phyloP scores from a whole-genome alignment of 805 yeast genomes.

The Yarrowia sp. region DNA sequence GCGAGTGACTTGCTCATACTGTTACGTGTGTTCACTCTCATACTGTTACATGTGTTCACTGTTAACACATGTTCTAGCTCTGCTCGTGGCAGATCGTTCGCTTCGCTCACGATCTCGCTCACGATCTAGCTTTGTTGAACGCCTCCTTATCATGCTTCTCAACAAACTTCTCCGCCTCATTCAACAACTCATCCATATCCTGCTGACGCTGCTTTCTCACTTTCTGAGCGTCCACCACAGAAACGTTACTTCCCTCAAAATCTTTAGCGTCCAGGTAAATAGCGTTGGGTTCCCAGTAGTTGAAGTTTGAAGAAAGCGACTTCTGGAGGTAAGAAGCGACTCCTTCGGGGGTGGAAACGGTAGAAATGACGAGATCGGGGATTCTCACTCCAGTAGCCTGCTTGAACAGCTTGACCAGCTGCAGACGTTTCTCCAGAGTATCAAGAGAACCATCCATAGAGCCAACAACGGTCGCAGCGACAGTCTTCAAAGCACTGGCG shows the following conservation, averaged over 20 bases:
- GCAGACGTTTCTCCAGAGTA: constrained; percentile 51
- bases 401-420: constrained; percentile 50
- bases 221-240: constrained; percentile 49
- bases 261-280: constrained; percentile 57
- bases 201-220: constrained; percentile 47
- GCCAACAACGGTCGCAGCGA: not conserved
- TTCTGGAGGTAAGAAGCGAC: constrained; percentile 43
- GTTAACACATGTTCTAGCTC: too few species aligned
- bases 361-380: constrained; percentile 51
- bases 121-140: constrained; percentile 32
- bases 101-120: not conserved
- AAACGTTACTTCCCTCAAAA: constrained; percentile 54
- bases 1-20: too few species aligned
- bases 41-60: too few species aligned
- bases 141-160: constrained; percentile 33
- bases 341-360: constrained; percentile 43
- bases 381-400: constrained; percentile 50
- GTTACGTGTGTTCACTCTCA: too few species aligned
- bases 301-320: constrained; percentile 45
- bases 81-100: not conserved
- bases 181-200: constrained; percentile 48
- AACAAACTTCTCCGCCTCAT: constrained; percentile 45
- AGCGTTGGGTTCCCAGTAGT: constrained; percentile 74
- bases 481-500: not conserved
- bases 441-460: constrained; percentile 25